Base-by-base conservation (phyloP, 164 flowering plant genomes). In the Platanus orientalis region DNA sequence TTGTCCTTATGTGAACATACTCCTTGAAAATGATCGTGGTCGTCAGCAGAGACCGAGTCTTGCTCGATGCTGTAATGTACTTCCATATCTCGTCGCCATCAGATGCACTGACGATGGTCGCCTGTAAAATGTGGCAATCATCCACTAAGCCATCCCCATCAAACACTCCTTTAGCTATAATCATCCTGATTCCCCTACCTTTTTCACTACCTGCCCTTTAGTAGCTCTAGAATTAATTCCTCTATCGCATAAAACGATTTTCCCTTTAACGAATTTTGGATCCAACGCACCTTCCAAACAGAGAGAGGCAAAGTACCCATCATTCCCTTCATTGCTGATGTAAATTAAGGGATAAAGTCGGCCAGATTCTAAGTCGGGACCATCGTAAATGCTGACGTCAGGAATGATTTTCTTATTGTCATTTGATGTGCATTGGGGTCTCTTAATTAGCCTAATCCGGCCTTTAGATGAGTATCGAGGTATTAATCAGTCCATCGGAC, bases 61-160 rank as follows among this genome's bases (percentile, higher is more conserved):
- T 83, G 0, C 64, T 54, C 0, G 76, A 73, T 0, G 64, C 62
- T 0, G 73, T 23, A 1, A 89, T 81, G 76, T 94, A 94, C 57
- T 64, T 79, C 23, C 95, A 72, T 20, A 94, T 83, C 62, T 81
- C 79, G 20, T 85, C 90, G 0, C 97, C 99, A 16, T 63, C 71
- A 0, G 78, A 0, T 0, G 96, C 90, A 0, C 96, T 96, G 2
- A 94, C 87, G 0, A 96, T 68, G 0, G 96, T 79, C 2, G 97
- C 97, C 0, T 97, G 99, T 47, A 95, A 58, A 24, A 92, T 86
- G 66, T 91, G 97, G 79, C 90, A 81, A 49, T 95, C 99, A 3
- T 97, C 97, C 11, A 92, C 92, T 40, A 95, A 58, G 0, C 96
- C 96, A 57, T 95, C 99, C 0, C 99, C 99, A 56, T 91, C 96